Base-by-base conservation (phyloP, 495 filamentous ascomycete genomes). In the Aspergillus heteromorphus region DNA sequence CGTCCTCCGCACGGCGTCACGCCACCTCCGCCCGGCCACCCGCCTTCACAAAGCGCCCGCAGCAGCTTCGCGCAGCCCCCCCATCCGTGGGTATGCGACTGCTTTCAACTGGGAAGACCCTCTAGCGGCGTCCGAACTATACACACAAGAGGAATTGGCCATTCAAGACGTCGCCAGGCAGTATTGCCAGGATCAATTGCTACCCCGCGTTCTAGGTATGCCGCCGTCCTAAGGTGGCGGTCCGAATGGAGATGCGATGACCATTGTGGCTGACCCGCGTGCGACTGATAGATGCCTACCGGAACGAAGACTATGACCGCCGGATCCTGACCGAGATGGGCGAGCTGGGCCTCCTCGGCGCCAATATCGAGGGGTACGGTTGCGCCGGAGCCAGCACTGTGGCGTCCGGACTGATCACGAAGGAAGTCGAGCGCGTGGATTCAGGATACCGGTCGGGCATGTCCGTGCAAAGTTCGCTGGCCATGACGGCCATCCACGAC, bases 401-500 rank as follows among this genome's bases (percentile, higher is more conserved):
- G 29, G 91, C 95, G 0, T 88, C 87, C 2, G 95, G 93, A 14
- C 75, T 98, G 53, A 97, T 98, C 71, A 96, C 90, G 18, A 85
- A 93, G 64, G 93, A 93, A 58, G 95, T 98, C 10, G 93, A 98
- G 74, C 82, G 93, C 42, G 91, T 98, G 36, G 93, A 98, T 66
- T 92, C 87, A 45, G 93, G 93, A 36, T 98, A 98, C 69, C 84
- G 93, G 13, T 95, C 89, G 42, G 92, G 88, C 51, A 96, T 96
- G 88, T 95, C 89, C 14, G 93, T 98, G 10, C 93, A 98, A 71
- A 91, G 87, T 56, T 95, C 92, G 2, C 75, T 98, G 43, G 90
- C 88, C 18, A 98, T 98, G 95, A 92, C 91, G 14, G 88, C 87
- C n/a, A 97, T 98, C 65, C 79, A 95, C 63, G 90, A 97, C 57